Conservation (phyloP, 495 filamentous ascomycete genomes). For the Podospora sp. region DNA sequence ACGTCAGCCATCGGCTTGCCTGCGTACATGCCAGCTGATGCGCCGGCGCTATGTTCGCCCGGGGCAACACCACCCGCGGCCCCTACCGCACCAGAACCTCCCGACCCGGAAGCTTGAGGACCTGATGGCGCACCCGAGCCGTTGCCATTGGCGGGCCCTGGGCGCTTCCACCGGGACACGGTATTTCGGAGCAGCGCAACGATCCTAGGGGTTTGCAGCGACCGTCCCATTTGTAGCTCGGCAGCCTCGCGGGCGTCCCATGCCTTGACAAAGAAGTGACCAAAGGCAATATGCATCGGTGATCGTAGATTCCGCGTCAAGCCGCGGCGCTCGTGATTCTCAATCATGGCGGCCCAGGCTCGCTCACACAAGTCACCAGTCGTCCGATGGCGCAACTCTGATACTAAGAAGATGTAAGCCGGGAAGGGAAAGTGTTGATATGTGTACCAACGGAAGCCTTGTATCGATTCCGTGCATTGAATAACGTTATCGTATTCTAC, state of each 20-base stretch:
- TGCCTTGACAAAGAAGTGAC: constrained; percentile 53
- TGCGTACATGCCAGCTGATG: constrained; percentile 25
- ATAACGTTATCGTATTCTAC: constrained; percentile 57
- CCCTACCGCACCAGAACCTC: background rate
- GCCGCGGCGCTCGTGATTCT: constrained; percentile 51
- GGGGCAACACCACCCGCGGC: constrained; percentile 1
- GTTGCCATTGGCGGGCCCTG: constrained; percentile 13
- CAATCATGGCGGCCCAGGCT: constrained; percentile 53
- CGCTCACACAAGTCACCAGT: constrained; percentile 55
- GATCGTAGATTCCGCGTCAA: constrained; percentile 46
- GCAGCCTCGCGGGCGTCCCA: constrained; percentile 55
- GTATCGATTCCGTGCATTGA: constrained; percentile 46
- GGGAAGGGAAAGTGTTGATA: constrained; percentile 56
- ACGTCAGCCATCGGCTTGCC: constrained; percentile 23
- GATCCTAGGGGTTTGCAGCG: constrained; percentile 43
- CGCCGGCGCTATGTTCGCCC: background rate
- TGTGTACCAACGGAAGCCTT: constrained; percentile 56
- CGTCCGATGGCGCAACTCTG: constrained; percentile 50
- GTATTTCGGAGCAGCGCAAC: constrained; percentile 45
- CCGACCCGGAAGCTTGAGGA: constrained; percentile 1
- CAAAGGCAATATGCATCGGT: constrained; percentile 56
- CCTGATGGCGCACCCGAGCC: background rate
- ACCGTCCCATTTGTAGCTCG: constrained; percentile 44
- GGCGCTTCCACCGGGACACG: constrained; percentile 26
- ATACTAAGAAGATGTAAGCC: constrained; percentile 55